Conservation (phyloP, 176 grass and related monocot genomes). For the Lolium perenne region DNA sequence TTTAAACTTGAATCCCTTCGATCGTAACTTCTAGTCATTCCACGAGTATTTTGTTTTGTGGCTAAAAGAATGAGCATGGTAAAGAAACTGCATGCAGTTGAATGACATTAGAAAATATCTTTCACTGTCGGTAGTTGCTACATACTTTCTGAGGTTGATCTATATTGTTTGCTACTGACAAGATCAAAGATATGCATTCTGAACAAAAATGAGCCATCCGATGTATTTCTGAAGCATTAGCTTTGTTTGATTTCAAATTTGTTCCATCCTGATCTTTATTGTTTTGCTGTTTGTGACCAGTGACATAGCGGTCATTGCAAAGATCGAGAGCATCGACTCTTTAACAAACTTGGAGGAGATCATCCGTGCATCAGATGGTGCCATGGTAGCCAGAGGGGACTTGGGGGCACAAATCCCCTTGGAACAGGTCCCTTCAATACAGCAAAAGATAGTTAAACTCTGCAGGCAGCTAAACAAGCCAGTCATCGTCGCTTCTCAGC, state of each 20-base stretch:
- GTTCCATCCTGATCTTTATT: constrained; percentile 11
- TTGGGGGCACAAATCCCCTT: constrained; percentile 94
- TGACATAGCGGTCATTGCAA: constrained; percentile 89
- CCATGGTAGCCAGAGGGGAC: constrained; percentile 96
- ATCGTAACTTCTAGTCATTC: background rate
- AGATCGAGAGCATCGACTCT: constrained; percentile 95
- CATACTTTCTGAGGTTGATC: background rate
- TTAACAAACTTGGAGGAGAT: constrained; percentile 88
- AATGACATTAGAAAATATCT: constrained; percentile 10
- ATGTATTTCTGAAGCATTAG: constrained; percentile 24
- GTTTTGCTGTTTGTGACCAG: constrained; percentile 51
- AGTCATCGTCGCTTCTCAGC: constrained; percentile 95
- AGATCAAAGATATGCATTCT: background rate
- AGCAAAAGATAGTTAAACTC: constrained; percentile 87
- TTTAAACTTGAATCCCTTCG: constrained; percentile 2
- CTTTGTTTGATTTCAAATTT: constrained; percentile 26
- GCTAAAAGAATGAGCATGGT: background rate
- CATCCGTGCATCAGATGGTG: constrained; percentile 83
- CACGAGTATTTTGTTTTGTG: constrained; percentile 16
- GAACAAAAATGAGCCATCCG: background rate
- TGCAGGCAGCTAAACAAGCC: constrained; percentile 98
- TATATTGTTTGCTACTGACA: background rate
- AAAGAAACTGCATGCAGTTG: constrained; percentile 12
- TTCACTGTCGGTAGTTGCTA: background rate
- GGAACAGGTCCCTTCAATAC: constrained; percentile 88